A percentile compares a stretch with the other conserved stretches of the same genome.
Conservation (phyloP, 257 asterid species). For the Rauvolfia tetraphylla region DNA sequence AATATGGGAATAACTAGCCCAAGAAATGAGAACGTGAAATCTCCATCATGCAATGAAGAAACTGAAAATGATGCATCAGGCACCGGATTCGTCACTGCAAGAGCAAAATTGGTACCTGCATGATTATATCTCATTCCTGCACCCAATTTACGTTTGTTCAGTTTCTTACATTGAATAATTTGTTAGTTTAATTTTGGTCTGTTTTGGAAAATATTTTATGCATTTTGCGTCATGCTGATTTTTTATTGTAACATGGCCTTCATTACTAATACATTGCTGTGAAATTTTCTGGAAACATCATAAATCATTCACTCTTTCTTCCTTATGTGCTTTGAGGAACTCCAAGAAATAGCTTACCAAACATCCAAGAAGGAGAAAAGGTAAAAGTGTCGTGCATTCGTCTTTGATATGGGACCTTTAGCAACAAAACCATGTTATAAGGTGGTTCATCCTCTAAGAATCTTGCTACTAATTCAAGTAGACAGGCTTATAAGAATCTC, state of each 20-base stretch:
- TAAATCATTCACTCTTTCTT: background rate
- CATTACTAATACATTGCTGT: background rate
- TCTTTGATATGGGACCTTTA: background rate
- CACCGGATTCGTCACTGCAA: constrained; percentile 92
- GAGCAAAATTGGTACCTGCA: constrained; percentile 71
- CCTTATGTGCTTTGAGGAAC: background rate
- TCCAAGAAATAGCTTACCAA: background rate
- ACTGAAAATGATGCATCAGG: constrained; percentile 51
- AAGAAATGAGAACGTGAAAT: constrained; percentile 44
- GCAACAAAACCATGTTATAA: background rate
- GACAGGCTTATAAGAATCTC: background rate
- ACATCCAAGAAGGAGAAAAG: background rate
- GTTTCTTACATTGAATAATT: background rate
- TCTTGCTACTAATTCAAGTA: background rate
- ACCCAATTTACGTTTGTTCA: background rate
- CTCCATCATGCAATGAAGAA: constrained; percentile 62
- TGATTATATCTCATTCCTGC: constrained; percentile 1
- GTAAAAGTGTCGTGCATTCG: background rate
- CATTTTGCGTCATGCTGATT: background rate
- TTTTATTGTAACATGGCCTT: background rate
- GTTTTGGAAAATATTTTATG: background rate
- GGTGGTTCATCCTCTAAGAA: background rate
- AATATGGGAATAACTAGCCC: constrained; percentile 57
- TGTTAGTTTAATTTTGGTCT: background rate
- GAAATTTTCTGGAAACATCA: background rate